A percentile compares a stretch with the other conserved stretches of the same genome.
Conservation (phyloP, 1,284 basidiomycete species). For the Apiotrichum laibachii region DNA sequence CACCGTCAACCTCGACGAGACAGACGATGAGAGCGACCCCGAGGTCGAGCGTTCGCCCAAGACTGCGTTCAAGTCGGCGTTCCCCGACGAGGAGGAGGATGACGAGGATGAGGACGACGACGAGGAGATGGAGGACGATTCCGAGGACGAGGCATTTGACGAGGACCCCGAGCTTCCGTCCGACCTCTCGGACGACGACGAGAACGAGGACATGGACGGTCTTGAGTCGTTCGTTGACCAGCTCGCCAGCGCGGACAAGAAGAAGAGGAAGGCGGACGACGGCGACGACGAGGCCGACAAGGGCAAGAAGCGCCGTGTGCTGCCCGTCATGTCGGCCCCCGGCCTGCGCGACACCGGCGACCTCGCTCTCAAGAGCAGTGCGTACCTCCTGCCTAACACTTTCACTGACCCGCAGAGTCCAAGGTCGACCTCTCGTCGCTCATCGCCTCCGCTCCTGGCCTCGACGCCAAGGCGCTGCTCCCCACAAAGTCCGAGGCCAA, state of each 20-base stretch:
- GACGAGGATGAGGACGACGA: conserved; percentile 38
- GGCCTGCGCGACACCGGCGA: conserved; percentile 41
- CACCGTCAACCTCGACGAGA: conserved; percentile 44
- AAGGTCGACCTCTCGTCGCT: conserved; percentile 54
- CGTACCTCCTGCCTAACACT: conserved; percentile 6
- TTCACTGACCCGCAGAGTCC: conserved; percentile 31
- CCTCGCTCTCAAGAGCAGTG: conserved; percentile 41
- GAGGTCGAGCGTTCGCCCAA: conserved; percentile 67
- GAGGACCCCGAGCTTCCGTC: conserved; percentile 23
- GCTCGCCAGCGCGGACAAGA: conserved; percentile 61
- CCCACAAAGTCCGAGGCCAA: conserved; percentile 48
- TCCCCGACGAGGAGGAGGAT: conserved; percentile 28
- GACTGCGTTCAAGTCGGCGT: conserved; percentile 36
- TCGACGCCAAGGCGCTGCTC: conserved; percentile 54
- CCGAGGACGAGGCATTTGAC: conserved; percentile 55
- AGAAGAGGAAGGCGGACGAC: conserved; percentile 68
- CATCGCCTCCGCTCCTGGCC: conserved; percentile 60
- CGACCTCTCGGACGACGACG: conserved; percentile 29
- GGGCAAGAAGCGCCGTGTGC: conserved; percentile 44
- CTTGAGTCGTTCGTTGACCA: conserved; percentile 68
- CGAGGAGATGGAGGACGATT: conserved; percentile 52
- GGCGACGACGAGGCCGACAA: conserved; percentile 63
- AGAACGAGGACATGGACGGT: conserved; percentile 53
- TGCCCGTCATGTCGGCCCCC: conserved; percentile 49
- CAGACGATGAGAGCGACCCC: conserved; percentile 40